Base-by-base conservation (phyloP, 192 early-diverging fungal species). In the Diversispora epigaea region DNA sequence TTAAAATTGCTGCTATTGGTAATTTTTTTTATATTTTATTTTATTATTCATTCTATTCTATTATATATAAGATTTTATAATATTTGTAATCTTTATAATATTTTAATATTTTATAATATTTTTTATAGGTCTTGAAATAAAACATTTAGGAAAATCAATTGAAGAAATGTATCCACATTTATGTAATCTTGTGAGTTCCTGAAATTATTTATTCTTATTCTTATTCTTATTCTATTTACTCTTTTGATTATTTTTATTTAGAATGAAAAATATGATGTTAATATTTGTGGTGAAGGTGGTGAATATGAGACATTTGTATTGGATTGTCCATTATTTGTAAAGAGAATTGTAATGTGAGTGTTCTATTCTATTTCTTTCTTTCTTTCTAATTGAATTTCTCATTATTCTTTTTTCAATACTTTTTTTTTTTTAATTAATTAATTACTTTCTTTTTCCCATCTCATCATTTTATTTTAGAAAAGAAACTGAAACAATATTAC, bases 241-340 rank as follows among this genome's bases (percentile, higher is more conserved):
- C 3, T 60, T 56, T 56, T 56, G 15, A 15, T 56, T 56, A 19
- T 15, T 56, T 3, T 56, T 9, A 21, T 17, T 44, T 49, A 67
- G 89, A 84, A 92, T 76, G 80, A 91, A 40, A 89, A 88, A 68
- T 96, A 89, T 73, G 94, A 91, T 40, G 70, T 93, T 40, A 92
- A 99, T 80, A 85, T 95, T 6, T 97, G 96, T 75, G 97, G 97
- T 44, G 97, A 99, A 82, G 97, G 97, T 68, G 97, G 97, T 39
- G 97, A 99, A 82, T 99, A 92, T 77, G 97, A 99, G 76, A 93
- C 96, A 5, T 86, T 98, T 65, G 95, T 94, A 0, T 77, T 97
- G 47, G 95, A 99, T 74, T 95, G 92, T 71, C 96, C 96, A 4
- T 73, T 99, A 39, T 99, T 96, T 77, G 90, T 89, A 57, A 91